phyloP scores from a whole-genome alignment of 129 eudicot species.

The Smallanthus sonchifolius region DNA sequence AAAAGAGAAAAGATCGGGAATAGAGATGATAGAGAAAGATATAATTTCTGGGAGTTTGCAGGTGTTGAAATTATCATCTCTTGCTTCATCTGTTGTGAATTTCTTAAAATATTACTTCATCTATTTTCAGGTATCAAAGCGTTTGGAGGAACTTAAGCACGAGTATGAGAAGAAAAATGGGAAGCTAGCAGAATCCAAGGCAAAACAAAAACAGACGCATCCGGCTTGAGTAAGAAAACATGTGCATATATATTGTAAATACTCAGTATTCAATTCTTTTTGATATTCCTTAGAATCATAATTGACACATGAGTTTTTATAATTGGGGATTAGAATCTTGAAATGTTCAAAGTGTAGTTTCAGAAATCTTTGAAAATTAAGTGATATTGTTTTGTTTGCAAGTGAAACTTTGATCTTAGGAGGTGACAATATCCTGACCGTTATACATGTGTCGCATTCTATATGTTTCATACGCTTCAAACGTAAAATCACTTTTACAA shows the following conservation, averaged over 20 bases:
- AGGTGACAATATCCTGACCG: too few relatives aligned
- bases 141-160: not conserved
- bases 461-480: too few relatives aligned
- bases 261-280: conserved; percentile 3
- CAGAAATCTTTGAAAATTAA: not conserved
- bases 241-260: not conserved
- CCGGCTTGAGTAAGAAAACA: not conserved
- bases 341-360: not conserved
- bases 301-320: not conserved
- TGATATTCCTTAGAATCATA: not conserved
- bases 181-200: not conserved
- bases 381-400: too few relatives aligned
- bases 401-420: too few relatives aligned
- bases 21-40: too few relatives aligned
- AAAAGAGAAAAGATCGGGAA: too few relatives aligned
- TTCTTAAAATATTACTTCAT: too few relatives aligned
- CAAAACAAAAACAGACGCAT: not conserved
- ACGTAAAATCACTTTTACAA: too few relatives aligned
- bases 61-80: too few relatives aligned
- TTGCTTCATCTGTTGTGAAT: not conserved
- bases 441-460: too few relatives aligned
- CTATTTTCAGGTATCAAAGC: not conserved
- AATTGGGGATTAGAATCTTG: conserved; percentile 4
- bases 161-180: not conserved
- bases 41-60: too few relatives aligned